phyloP scores from a whole-genome alignment of 2,329 filamentous ascomycete species.

The Tolypocladium cylindrosporum region DNA sequence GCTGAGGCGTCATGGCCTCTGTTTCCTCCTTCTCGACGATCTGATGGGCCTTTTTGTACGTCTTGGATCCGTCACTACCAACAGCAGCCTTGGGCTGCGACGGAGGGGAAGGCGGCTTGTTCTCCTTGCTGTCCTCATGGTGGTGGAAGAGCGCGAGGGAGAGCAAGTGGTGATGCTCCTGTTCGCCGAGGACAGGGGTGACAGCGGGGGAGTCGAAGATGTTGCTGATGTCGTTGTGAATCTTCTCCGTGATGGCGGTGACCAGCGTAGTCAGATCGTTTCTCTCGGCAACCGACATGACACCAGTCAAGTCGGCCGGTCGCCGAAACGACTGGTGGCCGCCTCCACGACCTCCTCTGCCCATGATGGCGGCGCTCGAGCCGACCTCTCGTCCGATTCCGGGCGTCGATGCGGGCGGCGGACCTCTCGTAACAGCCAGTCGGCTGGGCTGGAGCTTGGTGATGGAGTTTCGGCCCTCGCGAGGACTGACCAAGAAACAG shows the following conservation, averaged over 20 bases:
- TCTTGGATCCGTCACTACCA: slow-evolving; percentile 7
- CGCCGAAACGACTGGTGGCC: slow-evolving; percentile 26
- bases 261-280: slow-evolving; percentile 42
- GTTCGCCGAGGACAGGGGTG: slow-evolving; percentile 18
- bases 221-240: slow-evolving; percentile 40
- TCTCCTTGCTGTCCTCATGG: slow-evolving; percentile 12
- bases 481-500: background rate
- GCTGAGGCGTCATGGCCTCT: slow-evolving; percentile 29
- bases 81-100: background rate
- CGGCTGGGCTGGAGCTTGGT: background rate
- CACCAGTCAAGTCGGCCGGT: slow-evolving; percentile 39
- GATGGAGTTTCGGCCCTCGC: background rate
- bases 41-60: slow-evolving; percentile 16
- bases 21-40: slow-evolving; percentile 21
- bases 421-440: background rate
- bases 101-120: slow-evolving; percentile 2
- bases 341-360: slow-evolving; percentile 25
- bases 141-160: slow-evolving; percentile 19
- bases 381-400: background rate
- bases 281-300: slow-evolving; percentile 38
- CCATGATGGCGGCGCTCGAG: slow-evolving; percentile 20
- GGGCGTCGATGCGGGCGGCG: background rate
- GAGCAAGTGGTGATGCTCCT: slow-evolving; percentile 25
- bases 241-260: slow-evolving; percentile 41
- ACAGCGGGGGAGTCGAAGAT: slow-evolving; percentile 39